Base-by-base conservation (phyloP, 2,329 filamentous ascomycete genomes). In the Immersiporthe knoxdaviesiana region DNA sequence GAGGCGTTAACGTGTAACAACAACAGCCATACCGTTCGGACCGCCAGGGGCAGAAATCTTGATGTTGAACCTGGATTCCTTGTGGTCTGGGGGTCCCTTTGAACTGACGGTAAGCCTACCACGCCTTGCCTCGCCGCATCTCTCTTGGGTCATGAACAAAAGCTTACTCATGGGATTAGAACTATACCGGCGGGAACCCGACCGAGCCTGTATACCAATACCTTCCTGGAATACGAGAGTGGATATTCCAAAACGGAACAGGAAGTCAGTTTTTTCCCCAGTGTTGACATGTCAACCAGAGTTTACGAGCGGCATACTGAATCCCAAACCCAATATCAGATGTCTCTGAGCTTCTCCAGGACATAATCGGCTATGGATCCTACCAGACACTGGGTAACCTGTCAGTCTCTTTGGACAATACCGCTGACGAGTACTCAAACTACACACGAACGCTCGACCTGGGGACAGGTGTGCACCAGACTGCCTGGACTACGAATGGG, bases 51-150 rank as follows among this genome's bases (percentile, higher is more conserved):
- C 75, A 1, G 83, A 85, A 63, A 80, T 78, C 32, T 65, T 85
- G 6, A 79, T 77, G 27, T 67, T 86, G 50, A 86, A 86, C 63
- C 72, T 84, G 24, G 84, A 87, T 68, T 82, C 78, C 1, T 72
- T 86, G 1, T 86, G 84, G 84, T 81, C 81, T 2, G 84, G 83
- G 2, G 84, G 84, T 0, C 84, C 84, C 0, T 86, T 86, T 68
- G 78, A 83, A 67, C 76, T 52, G 21, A 52, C 65, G 21, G 70
- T 71, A 14, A 65, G 56, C 47, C 39, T 27, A 35, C 35, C 35
- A 35, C 27, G 52, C 1, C 44, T 18, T 44, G 16, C 6, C 8
- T 44, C 21, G 30, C 24, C 56, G 7, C 18, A 50, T 1, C 74
- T 52, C 74, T 74, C 37, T n/a, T 24, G 7, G 24, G 14, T 37